A percentile compares a stretch with the other conserved stretches of the same genome.
Evolutionary conservation across 73 alveolate genomes (phyloP).

Genomic region (Blepharisma japonicum): DNA sequence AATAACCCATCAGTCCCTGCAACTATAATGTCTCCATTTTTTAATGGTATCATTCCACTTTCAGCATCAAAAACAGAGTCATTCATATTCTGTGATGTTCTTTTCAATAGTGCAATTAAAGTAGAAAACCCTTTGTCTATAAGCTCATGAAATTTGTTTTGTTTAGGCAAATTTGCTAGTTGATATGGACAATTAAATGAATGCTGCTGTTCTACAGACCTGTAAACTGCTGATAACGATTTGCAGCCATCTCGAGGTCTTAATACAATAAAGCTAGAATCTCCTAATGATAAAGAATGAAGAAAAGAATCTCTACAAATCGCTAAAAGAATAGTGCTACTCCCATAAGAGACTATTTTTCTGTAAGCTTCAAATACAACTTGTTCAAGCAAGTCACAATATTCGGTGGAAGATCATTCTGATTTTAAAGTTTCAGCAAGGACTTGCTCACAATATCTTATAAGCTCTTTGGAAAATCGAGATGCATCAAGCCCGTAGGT

Average conservation of each 20-base stretch:
- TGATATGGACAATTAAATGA: slow-evolving; percentile 56
- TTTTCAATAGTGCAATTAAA: slow-evolving; percentile 24
- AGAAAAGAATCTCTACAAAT: slow-evolving; percentile 34
- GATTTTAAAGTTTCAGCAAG: background rate
- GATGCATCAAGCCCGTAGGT: slow-evolving; percentile 52
- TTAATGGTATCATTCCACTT: slow-evolving; percentile 14
- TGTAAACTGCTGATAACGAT: background rate
- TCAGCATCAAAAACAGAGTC: slow-evolving; percentile 45
- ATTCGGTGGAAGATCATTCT: background rate
- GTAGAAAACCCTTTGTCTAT: slow-evolving; percentile 25
- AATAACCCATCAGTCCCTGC: slow-evolving; percentile 57
- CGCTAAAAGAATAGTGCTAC: slow-evolving; percentile 42
- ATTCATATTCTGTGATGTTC: slow-evolving; percentile 27
- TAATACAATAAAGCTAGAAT: slow-evolving; percentile 42
- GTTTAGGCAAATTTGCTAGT: slow-evolving; percentile 46
- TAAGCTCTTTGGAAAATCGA: slow-evolving; percentile 44
- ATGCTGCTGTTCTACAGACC: slow-evolving; percentile 57
- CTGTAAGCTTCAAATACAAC: slow-evolving; percentile 21
- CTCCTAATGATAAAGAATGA: slow-evolving; percentile 50
- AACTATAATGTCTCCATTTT: slow-evolving; percentile 44
- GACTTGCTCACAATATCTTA: slow-evolving; percentile 31
- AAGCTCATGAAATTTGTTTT: slow-evolving; percentile 15
- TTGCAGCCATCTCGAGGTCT: slow-evolving; percentile 35
- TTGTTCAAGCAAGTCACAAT: background rate
- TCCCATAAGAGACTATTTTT: slow-evolving; percentile 39